Evolutionary conservation across 768 basidiomycete genomes (phyloP).

Genomic region (Pleurotus salmoneostramineus): DNA sequence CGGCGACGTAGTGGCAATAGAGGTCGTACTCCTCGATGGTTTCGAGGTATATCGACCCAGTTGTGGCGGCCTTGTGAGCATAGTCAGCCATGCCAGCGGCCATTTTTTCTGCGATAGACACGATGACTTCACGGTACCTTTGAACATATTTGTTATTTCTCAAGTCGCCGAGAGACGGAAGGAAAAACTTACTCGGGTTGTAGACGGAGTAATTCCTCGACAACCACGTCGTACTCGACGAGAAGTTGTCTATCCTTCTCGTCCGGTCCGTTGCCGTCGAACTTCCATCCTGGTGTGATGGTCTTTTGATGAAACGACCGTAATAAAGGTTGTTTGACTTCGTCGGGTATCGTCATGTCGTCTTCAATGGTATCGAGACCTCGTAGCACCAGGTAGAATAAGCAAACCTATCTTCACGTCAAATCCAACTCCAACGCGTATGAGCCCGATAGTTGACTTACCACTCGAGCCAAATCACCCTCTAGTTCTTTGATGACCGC

Average conservation of each 20-base stretch:
- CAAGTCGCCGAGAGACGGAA: constrained; percentile 2
- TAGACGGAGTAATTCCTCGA: constrained; percentile 75
- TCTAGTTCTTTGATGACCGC: constrained; percentile 95
- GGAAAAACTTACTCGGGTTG: constrained; percentile 49
- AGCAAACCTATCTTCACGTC: constrained; percentile 59
- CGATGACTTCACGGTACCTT: constrained; percentile 76
- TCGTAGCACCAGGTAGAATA: constrained; percentile 93
- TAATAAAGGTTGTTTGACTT: constrained; percentile 81
- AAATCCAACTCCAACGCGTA: background rate
- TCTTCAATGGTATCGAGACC: constrained; percentile 98
- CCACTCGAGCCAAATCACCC: constrained; percentile 88
- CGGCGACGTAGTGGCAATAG: constrained; percentile 98
- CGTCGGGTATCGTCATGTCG: constrained; percentile 92
- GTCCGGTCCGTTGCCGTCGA: constrained; percentile 72
- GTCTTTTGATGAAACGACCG: constrained; percentile 79
- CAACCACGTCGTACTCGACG: constrained; percentile 76
- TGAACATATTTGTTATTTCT: background rate
- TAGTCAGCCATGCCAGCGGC: constrained; percentile 94
- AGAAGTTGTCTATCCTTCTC: constrained; percentile 89
- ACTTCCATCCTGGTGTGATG: constrained; percentile 83
- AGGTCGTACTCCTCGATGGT: constrained; percentile 88
- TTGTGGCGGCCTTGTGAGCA: constrained; percentile 74
- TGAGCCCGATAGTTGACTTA: constrained; percentile 36
- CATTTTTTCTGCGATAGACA: constrained; percentile 86
- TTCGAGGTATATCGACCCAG: constrained; percentile 65